A percentile compares a stretch with the other conserved stretches of the same genome.
phyloP scores from a whole-genome alignment of 2,329 filamentous ascomycete genomes.

The Knoxdaviesia capensis region DNA sequence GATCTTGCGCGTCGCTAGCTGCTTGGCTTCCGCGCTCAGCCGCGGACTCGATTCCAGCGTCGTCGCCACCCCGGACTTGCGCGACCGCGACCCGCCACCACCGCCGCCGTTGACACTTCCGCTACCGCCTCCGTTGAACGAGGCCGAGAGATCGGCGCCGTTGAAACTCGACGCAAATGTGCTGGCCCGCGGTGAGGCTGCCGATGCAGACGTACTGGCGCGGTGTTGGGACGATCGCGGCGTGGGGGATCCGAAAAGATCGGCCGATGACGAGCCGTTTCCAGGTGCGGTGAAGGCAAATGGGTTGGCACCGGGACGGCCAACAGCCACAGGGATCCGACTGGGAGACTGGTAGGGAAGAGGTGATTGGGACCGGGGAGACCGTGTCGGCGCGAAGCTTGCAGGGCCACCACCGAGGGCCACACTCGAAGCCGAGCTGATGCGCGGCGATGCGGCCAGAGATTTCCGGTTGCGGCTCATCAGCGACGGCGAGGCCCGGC shows the following conservation, averaged over 20 bases:
- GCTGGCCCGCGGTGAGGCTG: too few relatives aligned
- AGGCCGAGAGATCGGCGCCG: neutral
- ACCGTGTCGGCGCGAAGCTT: constrained; percentile 11
- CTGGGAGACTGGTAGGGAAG: constrained; percentile 11
- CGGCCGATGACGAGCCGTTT: neutral
- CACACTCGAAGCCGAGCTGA: too few relatives aligned
- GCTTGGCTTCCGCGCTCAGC: constrained; percentile 46
- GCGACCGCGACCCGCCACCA: neutral
- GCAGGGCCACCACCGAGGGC: neutral
- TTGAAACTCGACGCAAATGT: neutral
- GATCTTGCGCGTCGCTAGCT: constrained; percentile 49
- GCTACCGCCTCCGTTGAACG: neutral
- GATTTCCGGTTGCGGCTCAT: neutral
- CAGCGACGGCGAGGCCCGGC: constrained; percentile 5
- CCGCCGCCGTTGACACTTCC: neutral
- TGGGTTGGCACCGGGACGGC: constrained; percentile 3
- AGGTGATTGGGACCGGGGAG: neutral
- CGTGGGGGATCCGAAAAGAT: neutral
- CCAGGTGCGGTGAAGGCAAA: neutral
- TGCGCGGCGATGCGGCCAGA: too few relatives aligned
- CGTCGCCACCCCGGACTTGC: constrained; percentile 4
- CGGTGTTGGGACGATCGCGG: neutral
- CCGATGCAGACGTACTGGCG: neutral
- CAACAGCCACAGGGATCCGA: constrained; percentile 20
- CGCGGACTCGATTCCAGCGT: constrained; percentile 23